Base-by-base conservation (phyloP, 768 basidiomycete genomes). In the Rhizopogon vesiculosus region DNA sequence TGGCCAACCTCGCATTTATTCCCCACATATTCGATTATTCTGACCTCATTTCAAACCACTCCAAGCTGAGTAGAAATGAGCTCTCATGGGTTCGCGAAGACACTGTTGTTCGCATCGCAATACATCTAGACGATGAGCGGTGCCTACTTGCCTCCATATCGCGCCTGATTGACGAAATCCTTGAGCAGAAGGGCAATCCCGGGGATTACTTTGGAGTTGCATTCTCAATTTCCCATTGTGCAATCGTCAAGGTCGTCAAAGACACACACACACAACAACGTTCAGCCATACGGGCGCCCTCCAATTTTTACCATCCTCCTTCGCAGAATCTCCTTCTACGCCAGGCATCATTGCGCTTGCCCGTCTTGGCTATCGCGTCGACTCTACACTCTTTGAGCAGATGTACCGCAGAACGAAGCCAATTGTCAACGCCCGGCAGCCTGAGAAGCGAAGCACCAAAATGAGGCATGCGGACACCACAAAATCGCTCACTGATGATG, bases 71-170 rank as follows among this genome's bases (percentile, higher is more conserved):
- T 18, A 28, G 45, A 8, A 15, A 8, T 8, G 28, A 39, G 18
- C 16, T 43, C 10, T 19, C 25, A 18, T 55, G 53, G 46, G 40
- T 49, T 12, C 53, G 53, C 8, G n/a, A 38, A 39, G 53, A 51
- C 53, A 39, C 38, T 7, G 13, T 16, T 13, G 33, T 51, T n/a
- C 56, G 50, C 7, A 55, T 57, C 45, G 45, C 59, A 7, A 64
- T 61, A 8, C 61, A 64, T 48, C 65, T 66, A 29, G 61, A 64
- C 51, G 59, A 66, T 49, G 62, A 64, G 51, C 51, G 54, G 40
- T 55, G 58, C 39, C 12, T 53, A 42, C 25, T 39, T 44, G 22
- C 51, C 16, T 2, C 33, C 12, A 22, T 51, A 6, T 22, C 38
- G 5, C 49, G 49, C 15, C 25, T 33, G 8, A 38, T 51, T 7